Percentiles rank a stretch among this genome's conserved stretches.
Evolutionary conservation across 768 basidiomycete species (phyloP).

Genomic region (Sporobolomyces phaffii): DNA sequence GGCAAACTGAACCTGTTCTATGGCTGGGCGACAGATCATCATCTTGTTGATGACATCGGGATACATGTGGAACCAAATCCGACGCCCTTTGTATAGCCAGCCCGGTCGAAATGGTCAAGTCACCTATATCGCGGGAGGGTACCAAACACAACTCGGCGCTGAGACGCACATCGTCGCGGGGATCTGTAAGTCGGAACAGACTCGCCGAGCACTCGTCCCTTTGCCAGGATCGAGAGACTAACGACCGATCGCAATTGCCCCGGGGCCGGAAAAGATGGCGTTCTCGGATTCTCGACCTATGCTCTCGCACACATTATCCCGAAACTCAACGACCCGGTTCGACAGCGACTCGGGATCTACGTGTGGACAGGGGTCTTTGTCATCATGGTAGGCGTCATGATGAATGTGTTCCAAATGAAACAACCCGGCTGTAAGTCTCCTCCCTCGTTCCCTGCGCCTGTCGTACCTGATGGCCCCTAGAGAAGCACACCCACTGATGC

Average conservation of each 20-base stretch:
- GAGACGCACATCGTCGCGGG: slow-evolving; percentile 81
- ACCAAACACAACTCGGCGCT: slow-evolving; percentile 82
- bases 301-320: slow-evolving; percentile 66
- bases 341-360: slow-evolving; percentile 80
- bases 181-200: slow-evolving; percentile 63
- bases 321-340: slow-evolving; percentile 59
- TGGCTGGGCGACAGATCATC: slow-evolving; percentile 53
- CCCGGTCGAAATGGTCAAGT: slow-evolving; percentile 52
- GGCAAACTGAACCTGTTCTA: slow-evolving; percentile 58
- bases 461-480: too few relatives aligned
- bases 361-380: slow-evolving; percentile 59
- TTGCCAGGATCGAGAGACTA: too few relatives aligned
- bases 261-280: too few relatives aligned
- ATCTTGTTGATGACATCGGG: slow-evolving; percentile 83
- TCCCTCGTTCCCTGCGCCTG: background rate
- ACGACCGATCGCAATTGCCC: too few relatives aligned
- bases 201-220: too few relatives aligned
- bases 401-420: slow-evolving; percentile 33
- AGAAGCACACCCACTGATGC: too few relatives aligned
- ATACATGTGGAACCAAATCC: slow-evolving; percentile 94
- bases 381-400: slow-evolving; percentile 29
- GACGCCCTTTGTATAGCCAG: slow-evolving; percentile 62
- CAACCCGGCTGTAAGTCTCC: slow-evolving; percentile 29
- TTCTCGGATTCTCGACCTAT: slow-evolving; percentile 72
- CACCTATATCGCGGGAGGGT: slow-evolving; percentile 77